A percentile compares a stretch with the other conserved stretches of the same genome.
Conservation (phyloP, 768 basidiomycete species). For the Stropharia rugosoannulata region DNA sequence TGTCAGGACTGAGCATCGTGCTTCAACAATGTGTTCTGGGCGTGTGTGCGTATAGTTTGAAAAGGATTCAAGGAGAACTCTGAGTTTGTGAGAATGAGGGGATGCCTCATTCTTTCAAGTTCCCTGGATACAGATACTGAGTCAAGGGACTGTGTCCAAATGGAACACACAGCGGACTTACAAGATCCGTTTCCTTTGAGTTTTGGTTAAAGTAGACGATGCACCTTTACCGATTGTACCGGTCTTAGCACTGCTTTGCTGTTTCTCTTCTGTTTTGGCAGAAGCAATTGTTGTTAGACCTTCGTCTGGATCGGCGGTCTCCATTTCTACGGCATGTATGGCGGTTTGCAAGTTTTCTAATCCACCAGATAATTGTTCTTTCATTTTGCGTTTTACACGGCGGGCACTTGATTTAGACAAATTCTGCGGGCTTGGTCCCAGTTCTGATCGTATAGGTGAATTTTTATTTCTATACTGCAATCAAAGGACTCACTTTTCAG, state of each 20-base stretch:
- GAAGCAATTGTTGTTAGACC: conserved; percentile 11
- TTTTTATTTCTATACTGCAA: background rate
- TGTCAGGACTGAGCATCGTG: conserved; percentile 28
- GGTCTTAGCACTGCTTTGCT: conserved; percentile 27
- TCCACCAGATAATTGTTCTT: conserved; percentile 54
- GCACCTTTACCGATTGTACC: conserved; percentile 72
- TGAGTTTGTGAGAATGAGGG: conserved; percentile 64
- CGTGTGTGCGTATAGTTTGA: conserved; percentile 75
- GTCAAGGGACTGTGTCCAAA: background rate
- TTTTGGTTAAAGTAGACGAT: conserved; percentile 51
- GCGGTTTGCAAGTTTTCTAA: conserved; percentile 51
- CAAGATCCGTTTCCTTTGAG: conserved; percentile 70
- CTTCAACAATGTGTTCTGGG: conserved; percentile 72
- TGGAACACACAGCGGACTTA: conserved; percentile 32
- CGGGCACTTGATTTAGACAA: conserved; percentile 75
- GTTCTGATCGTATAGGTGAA: conserved; percentile 20
- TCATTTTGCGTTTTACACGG: conserved; percentile 68
- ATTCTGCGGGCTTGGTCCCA: conserved; percentile 48
- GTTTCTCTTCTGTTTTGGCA: conserved; percentile 15
- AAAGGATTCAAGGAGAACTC: conserved; percentile 72
- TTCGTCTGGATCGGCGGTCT: conserved; percentile 15
- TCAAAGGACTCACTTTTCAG: conserved; percentile 50
- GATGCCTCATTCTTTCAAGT: conserved; percentile 66
- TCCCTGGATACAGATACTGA: conserved; percentile 38
- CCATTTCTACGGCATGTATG: conserved; percentile 51